These are phyloP conservation scores for Carnegiea gigantea DNA, from an alignment of 179 eudicot genomes.

Conservation along the genomic window DNA sequence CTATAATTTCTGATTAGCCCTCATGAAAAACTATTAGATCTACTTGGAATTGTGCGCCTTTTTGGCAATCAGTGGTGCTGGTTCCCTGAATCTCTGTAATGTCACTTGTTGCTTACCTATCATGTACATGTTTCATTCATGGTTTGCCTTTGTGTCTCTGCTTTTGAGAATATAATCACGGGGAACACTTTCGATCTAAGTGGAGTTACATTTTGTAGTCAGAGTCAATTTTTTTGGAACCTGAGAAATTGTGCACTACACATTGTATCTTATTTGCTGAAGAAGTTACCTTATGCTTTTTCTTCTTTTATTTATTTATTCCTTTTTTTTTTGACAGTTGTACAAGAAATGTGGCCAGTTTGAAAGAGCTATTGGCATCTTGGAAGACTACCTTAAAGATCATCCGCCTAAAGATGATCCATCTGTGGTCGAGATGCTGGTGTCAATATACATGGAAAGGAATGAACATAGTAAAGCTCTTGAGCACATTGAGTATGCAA, in stretches of 20 bases:
- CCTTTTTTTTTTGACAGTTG: slow-evolving; percentile 43
- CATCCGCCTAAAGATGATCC: slow-evolving; percentile 57
- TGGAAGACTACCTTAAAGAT: slow-evolving; percentile 59
- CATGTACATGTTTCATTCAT: not conserved
- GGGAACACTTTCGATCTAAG: not conserved
- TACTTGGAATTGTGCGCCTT: not conserved
- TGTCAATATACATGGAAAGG: slow-evolving; percentile 50
- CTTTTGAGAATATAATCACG: not conserved
- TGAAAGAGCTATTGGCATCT: slow-evolving; percentile 52
- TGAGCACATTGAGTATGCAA: slow-evolving; percentile 62
- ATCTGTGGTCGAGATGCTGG: slow-evolving; percentile 57
- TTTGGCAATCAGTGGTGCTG: not conserved
- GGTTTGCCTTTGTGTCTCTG: not conserved
- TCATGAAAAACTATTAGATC: not conserved
- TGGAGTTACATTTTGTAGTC: not conserved
- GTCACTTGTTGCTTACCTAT: not conserved
- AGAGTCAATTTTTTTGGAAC: not conserved
- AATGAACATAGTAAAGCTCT: slow-evolving; percentile 58
- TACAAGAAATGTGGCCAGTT: slow-evolving; percentile 55
- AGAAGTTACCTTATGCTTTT: not conserved
- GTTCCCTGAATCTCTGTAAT: not conserved
- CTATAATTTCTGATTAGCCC: not conserved
- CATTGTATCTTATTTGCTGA: slow-evolving; percentile 8
- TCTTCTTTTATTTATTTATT: slow-evolving; percentile 1
- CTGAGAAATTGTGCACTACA: not conserved